Base-by-base conservation (phyloP, 352 stramenopile genomes). In the Pythium vanterpoolii region DNA sequence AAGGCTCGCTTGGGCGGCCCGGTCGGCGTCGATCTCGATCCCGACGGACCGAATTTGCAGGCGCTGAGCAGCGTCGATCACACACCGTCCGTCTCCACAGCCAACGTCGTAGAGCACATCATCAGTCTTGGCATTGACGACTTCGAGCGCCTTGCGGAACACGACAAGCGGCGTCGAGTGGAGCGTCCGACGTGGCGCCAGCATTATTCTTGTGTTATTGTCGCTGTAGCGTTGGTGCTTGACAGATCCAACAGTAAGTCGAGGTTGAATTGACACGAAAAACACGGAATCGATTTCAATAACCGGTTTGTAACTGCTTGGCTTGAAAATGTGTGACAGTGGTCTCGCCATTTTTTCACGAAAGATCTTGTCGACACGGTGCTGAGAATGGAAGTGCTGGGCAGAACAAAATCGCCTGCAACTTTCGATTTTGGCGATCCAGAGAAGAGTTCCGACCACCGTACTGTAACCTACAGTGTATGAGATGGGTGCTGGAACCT, bases 101-200 rank as follows among this genome's bases (percentile, higher is more conserved):
- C 84, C 84, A n/a, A 94, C 52, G 55, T 94, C 84, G 59, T 84
- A 90, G 19, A 94, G 68, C 28, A 92, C 75, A 53, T 94, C 82
- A 10, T 28, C 45, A 2, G 54, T 0, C 0, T 43, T 28, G 10
- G 79, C 70, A 31, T 70, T 31, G 18, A 87, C 68, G 33, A 90
- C 60, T 66, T 77, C 66, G 30, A 94, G 66, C 23, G 81, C 84
- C 26, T 66, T 67, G 34, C 68, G 52, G 65, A 90, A 88, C 31
- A 86, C 79, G 36, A 65, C 60, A 53, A 83, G 58, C 19, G 84
- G 84, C 68, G 84, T 93, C 64, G 84, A 93, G 58, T 91, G 77
- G 36, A 93, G 78, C 58, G 69, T 91, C 71, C 86, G 88, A 49
- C 84, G 76, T 55, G 84, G 84, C 16, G 84, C 84, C 30, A 93